These are phyloP conservation scores for Myrica gale DNA, from an alignment of 306 rosid species.

Conservation along the genomic window DNA sequence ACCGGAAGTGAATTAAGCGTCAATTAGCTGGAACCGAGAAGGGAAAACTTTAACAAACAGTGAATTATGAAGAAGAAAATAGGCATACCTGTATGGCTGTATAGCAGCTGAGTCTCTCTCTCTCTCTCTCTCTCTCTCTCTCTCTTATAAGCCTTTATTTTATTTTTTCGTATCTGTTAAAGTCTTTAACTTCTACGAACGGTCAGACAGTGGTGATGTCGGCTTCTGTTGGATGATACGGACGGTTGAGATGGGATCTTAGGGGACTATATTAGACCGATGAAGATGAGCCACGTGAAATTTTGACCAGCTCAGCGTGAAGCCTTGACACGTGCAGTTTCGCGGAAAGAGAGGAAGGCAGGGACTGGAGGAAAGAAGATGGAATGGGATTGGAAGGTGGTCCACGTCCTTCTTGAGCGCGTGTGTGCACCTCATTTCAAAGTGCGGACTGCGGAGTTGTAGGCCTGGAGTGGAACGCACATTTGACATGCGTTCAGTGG, in stretches of 20 bases:
- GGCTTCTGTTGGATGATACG: slow-evolving; percentile 42
- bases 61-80: slow-evolving; percentile 24
- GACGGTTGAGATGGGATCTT: slow-evolving; percentile 78
- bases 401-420: slow-evolving; percentile 1
- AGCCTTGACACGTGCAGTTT: slow-evolving; percentile 79
- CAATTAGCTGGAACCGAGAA: slow-evolving; percentile 8
- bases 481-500: no score
- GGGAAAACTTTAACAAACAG: slow-evolving; percentile 14
- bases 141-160: not conserved
- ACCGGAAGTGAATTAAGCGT: slow-evolving; percentile 12
- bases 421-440: slow-evolving; percentile 33
- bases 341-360: slow-evolving; percentile 47
- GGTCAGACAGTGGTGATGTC: slow-evolving; percentile 45
- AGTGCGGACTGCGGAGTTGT: not conserved
- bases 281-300: slow-evolving; percentile 41
- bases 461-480: no score
- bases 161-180: not conserved
- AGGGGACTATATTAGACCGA: slow-evolving; percentile 13
- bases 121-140: slow-evolving; percentile 3
- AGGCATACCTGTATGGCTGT: slow-evolving; percentile 50
- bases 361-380: not conserved
- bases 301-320: slow-evolving; percentile 53
- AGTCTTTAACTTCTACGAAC: slow-evolving; percentile 24
- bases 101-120: slow-evolving; percentile 30
- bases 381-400: not conserved